These are phyloP conservation scores for Leucocoprinus leucothites DNA, from an alignment of 768 basidiomycete genomes.

Conservation along the genomic window DNA sequence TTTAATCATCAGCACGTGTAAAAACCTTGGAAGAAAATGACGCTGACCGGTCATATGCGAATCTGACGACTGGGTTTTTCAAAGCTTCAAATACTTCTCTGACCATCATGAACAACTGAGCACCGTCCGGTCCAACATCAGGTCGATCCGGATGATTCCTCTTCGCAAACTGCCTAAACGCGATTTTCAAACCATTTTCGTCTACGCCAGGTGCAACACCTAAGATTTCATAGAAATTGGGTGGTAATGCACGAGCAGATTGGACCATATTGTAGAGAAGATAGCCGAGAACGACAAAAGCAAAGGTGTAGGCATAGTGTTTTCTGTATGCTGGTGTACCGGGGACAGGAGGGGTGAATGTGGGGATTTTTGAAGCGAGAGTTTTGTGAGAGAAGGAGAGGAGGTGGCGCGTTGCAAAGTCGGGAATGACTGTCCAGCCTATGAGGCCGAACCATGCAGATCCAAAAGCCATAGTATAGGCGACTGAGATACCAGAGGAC, in stretches of 20 bases:
- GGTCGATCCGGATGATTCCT: slow-evolving; percentile 76
- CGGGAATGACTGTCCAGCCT: slow-evolving; percentile 69
- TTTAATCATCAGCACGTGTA: background rate
- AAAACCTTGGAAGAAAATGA: background rate
- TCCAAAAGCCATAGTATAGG: slow-evolving; percentile 10
- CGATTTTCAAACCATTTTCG: slow-evolving; percentile 62
- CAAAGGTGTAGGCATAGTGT: slow-evolving; percentile 65
- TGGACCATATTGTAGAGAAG: slow-evolving; percentile 63
- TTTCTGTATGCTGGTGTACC: slow-evolving; percentile 43
- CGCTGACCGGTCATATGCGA: slow-evolving; percentile 83
- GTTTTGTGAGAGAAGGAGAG: slow-evolving; percentile 38
- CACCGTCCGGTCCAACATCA: slow-evolving; percentile 51
- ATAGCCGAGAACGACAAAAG: slow-evolving; percentile 62
- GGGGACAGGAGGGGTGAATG: slow-evolving; percentile 32
- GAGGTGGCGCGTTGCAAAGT: slow-evolving; percentile 51
- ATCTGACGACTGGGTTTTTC: slow-evolving; percentile 72
- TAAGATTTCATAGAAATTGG: slow-evolving; percentile 80
- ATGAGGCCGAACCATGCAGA: slow-evolving; percentile 30
- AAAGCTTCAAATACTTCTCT: slow-evolving; percentile 76
- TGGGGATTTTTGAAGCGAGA: slow-evolving; percentile 17
- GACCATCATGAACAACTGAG: slow-evolving; percentile 64
- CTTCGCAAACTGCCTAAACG: slow-evolving; percentile 74
- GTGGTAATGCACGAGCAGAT: slow-evolving; percentile 50
- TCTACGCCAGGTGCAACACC: slow-evolving; percentile 61
- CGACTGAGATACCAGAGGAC: no score